These are phyloP conservation scores for Cyclotella cryptica DNA, from an alignment of 108 stramenopile genomes.

Conservation along the genomic window DNA sequence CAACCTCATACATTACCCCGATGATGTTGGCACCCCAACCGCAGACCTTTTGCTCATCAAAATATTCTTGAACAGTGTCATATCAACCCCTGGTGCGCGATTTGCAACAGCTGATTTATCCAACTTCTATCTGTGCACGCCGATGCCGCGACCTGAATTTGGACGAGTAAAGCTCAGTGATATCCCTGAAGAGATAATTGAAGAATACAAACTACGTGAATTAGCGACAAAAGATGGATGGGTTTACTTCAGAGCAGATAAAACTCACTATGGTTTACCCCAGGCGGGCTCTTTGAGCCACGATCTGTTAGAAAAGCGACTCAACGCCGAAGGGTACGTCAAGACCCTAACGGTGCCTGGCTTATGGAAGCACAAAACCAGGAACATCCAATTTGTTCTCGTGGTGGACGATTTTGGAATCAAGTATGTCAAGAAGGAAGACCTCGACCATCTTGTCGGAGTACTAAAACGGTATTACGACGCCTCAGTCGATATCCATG, in stretches of 20 bases:
- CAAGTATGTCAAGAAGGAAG: slow-evolving; percentile 17
- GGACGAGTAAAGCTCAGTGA: slow-evolving; percentile 36
- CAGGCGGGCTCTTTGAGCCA: slow-evolving; percentile 47
- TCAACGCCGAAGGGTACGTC: slow-evolving; percentile 35
- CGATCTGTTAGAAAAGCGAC: slow-evolving; percentile 23
- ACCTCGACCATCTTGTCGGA: slow-evolving; percentile 45
- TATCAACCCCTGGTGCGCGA: slow-evolving; percentile 29
- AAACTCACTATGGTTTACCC: slow-evolving; percentile 1
- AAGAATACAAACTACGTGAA: slow-evolving; percentile 34
- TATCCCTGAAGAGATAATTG: slow-evolving; percentile 47
- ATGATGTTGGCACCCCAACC: slow-evolving; percentile 31
- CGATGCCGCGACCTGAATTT: slow-evolving; percentile 46
- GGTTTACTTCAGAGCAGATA: slow-evolving; percentile 14
- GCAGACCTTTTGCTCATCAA: slow-evolving; percentile 29
- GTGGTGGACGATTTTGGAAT: slow-evolving; percentile 63
- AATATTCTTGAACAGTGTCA: slow-evolving; percentile 51
- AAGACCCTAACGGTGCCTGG: slow-evolving; percentile 35
- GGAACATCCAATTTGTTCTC: slow-evolving; percentile 43
- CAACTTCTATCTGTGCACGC: slow-evolving; percentile 56
- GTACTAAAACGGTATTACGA: slow-evolving; percentile 33
- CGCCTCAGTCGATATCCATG: not conserved
- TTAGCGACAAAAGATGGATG: slow-evolving; percentile 7
- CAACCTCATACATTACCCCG: slow-evolving; percentile 38
- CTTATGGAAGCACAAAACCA: slow-evolving; percentile 44
- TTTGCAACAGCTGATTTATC: slow-evolving; percentile 57